These are phyloP conservation scores for Aspergillus asperescens DNA, from an alignment of 495 filamentous ascomycete species.

Conservation along the genomic window DNA sequence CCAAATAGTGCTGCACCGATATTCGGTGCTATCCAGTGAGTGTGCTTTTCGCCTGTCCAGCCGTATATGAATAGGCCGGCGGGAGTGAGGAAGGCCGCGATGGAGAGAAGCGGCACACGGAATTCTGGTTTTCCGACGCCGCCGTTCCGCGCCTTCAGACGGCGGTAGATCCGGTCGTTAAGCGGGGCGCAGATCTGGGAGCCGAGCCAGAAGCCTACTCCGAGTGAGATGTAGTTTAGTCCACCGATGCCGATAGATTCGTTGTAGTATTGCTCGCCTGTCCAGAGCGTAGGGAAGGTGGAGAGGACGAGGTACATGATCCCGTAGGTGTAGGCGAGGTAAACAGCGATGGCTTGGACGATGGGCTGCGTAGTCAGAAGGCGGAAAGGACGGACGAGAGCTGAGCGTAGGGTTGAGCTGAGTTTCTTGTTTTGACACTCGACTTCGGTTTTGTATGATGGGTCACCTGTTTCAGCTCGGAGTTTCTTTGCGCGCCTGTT, in stretches of 20 bases:
- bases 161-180: conserved; percentile 60
- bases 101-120: conserved; percentile 58
- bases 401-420: conserved; percentile 33
- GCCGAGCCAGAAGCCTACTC: conserved; percentile 62
- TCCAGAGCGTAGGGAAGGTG: conserved; percentile 63
- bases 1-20: conserved; percentile 59
- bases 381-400: conserved; percentile 51
- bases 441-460: conserved; percentile 56
- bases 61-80: conserved; percentile 67
- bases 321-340: conserved; percentile 67
- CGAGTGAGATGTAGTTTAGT: conserved; percentile 67
- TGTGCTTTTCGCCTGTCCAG: conserved; percentile 57
- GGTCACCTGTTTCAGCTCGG: conserved; percentile 60
- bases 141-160: conserved; percentile 55
- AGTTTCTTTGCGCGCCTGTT: conserved; percentile 50
- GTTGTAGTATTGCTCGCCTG: conserved; percentile 47
- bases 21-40: conserved; percentile 69
- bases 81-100: conserved; percentile 55
- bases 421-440: conserved; percentile 48
- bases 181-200: conserved; percentile 58
- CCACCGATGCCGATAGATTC: conserved; percentile 57
- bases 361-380: conserved; percentile 58
- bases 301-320: conserved; percentile 68
- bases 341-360: conserved; percentile 54
- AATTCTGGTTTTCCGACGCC: conserved; percentile 59